Base-by-base conservation (phyloP, 176 grass and related monocot species). In the Alloteropsis semialata region DNA sequence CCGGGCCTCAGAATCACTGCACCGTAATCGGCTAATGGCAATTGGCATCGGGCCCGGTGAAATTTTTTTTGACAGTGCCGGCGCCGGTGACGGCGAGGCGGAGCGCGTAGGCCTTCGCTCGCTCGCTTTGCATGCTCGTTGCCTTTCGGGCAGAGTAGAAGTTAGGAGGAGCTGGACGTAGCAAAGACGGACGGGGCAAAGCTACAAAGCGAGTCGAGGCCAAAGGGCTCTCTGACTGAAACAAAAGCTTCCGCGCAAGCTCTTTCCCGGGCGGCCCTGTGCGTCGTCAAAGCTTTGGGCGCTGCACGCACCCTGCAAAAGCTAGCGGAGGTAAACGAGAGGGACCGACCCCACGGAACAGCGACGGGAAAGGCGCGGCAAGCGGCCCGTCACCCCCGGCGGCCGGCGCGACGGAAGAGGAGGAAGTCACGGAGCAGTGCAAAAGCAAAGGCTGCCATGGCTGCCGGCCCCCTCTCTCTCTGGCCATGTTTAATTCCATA, bases 391-490 rank as follows among this genome's bases (percentile, higher is more conserved):
- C n/a, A 15, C 22, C 43, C 1, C 55, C 3, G 39, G 39, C 39
- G 45, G 45, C 70, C 28, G 46, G 28, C 28, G 28, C 70, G 18
- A 51, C 29, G 71, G 50, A 75, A 63, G 50, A 39, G 79, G 72
- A 84, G 81, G 30, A 89, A 80, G 75, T 88, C 67, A 72, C 84
- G 84, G 84, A 75, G 55, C 75, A 60, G 42, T 64, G 46, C 17
- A 70, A 88, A 88, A 63, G 38, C 56, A 81, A 81, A 86, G 73
- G 79, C 87, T 89, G 90, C 78, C 73, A 44, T 21, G 18, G 75
- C 58, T 78, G 58, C 28, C 28, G 55, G n/a, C 76, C 18, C n/a
- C n/a, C n/a, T n/a, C n/a, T n/a, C n/a, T n/a, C n/a, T n/a, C n/a
- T n/a, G n/a, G n/a, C n/a, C n/a, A n/a, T n/a, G n/a, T n/a, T n/a